A percentile compares a stretch with the other conserved stretches of the same genome.
These are phyloP conservation scores for Rhodofomes roseus DNA, from an alignment of 1,284 basidiomycete species.

Conservation along the genomic window DNA sequence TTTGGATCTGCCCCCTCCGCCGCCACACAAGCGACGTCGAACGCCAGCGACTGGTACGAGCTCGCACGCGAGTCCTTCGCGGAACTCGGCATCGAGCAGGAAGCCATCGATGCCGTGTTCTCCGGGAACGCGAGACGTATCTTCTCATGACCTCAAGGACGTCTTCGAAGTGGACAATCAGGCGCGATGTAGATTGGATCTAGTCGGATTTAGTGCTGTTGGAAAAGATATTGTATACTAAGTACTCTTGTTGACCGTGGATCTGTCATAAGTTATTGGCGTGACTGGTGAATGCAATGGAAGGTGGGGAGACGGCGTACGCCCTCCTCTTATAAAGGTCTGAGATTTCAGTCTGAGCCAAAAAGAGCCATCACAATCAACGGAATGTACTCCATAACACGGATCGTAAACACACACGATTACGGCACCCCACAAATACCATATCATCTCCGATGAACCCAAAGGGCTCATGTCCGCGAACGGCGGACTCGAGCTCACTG, in stretches of 20 bases:
- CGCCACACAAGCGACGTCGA: slow-evolving; percentile 41
- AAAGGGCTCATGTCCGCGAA: background rate
- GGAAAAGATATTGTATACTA: slow-evolving; percentile 1
- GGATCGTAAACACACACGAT: background rate
- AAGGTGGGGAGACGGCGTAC: no score
- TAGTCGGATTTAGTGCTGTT: background rate
- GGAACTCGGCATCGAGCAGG: slow-evolving; percentile 81
- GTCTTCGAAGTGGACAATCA: background rate
- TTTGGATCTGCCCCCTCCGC: slow-evolving; percentile 49
- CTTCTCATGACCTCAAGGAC: slow-evolving; percentile 23
- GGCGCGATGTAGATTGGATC: background rate
- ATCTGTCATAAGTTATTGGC: background rate
- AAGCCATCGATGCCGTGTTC: slow-evolving; percentile 74
- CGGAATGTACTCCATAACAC: no score
- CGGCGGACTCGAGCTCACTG: slow-evolving; percentile 5
- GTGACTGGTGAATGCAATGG: background rate
- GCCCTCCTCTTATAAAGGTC: no score
- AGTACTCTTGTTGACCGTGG: background rate
- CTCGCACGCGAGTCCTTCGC: slow-evolving; percentile 75
- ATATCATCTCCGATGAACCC: background rate
- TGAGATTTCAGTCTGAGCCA: no score
- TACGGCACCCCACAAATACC: background rate
- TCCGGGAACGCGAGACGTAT: slow-evolving; percentile 60
- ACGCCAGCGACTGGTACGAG: slow-evolving; percentile 74
- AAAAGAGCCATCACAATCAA: no score